A percentile compares a stretch with the other conserved stretches of the same genome.
Conservation (phyloP, 2,329 filamentous ascomycete species). For the Fusarium sp. region DNA sequence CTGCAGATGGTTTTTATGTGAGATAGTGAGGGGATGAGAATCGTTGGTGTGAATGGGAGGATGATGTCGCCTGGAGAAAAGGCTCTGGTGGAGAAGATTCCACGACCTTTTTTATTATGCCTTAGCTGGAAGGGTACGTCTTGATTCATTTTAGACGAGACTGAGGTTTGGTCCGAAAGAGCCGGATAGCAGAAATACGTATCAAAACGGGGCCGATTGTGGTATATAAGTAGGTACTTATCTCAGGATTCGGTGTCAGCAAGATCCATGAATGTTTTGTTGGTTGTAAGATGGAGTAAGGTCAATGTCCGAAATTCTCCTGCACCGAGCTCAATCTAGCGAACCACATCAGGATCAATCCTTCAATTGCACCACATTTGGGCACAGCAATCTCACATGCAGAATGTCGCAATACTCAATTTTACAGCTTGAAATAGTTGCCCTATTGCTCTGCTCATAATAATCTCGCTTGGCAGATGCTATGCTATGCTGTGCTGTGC, state of each 20-base stretch:
- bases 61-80: slow-evolving; percentile 59
- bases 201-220: neutral
- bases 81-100: slow-evolving; percentile 54
- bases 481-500: neutral
- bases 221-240: neutral
- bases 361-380: neutral
- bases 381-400: neutral
- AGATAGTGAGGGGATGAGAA: slow-evolving; percentile 59
- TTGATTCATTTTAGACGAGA: slow-evolving; percentile 16
- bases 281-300: neutral
- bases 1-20: slow-evolving; percentile 58
- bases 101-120: slow-evolving; percentile 54
- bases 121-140: slow-evolving; percentile 41
- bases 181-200: neutral
- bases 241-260: slow-evolving; percentile 1
- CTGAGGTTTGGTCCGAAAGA: neutral
- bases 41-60: slow-evolving; percentile 54
- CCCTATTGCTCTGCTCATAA: neutral
- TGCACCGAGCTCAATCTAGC: slow-evolving; percentile 2
- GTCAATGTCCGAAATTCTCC: slow-evolving; percentile 27
- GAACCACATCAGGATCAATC: neutral
- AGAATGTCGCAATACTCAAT: neutral
- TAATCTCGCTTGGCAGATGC: neutral
- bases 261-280: neutral
- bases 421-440: neutral